Base-by-base conservation (phyloP, 306 rosid genomes). In the Pterocarpus macrocarpus region DNA sequence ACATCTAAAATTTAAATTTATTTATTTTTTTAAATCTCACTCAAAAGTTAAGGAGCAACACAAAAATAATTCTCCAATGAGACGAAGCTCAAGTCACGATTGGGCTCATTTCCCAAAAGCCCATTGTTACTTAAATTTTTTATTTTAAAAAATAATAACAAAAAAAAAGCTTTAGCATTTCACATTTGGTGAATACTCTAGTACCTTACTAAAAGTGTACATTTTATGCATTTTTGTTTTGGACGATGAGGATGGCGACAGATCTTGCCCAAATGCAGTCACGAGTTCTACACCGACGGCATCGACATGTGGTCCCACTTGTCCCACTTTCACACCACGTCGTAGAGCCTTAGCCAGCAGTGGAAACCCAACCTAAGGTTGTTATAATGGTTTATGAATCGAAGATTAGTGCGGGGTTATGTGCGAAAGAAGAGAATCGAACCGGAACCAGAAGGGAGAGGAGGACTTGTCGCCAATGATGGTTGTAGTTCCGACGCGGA, bases 231-330 rank as follows among this genome's bases (percentile, higher is more conserved):
- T 22, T 22, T 22, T 22, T 22, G 28, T 22, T 22, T 22, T 22
- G 28, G 28, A 22, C 28, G 28, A 1, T 22, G 28, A 22, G 28
- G 28, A 22, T 14, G 80, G 80, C 5, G 98, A 93, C 93, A 98
- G 74, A 55, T 84, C 1, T 80, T 95, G 0, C 97, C 97, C 1
- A 95, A 87, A 32, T 95, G 98, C 6, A 73, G 69, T 4, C 99
- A 95, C 47, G 70, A 65, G 13, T 95, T 93, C 53, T 98, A 95
- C 50, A 88, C 70, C 0, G 94, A 88, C 2, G 93, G 99, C 32
- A 93, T 95, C 16, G 99, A 93, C 44, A 95, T 93, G 98, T 95
- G 99, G 99, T 91, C 93, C 44, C 90, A 88, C 6, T 89, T 97
- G 99, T 91, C 93, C 44, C 90, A 88, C 6, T 89, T 97, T 2